Evolutionary conservation across 2,329 filamentous ascomycete species (phyloP).

Genomic region (Trichophyton benhamiae): DNA sequence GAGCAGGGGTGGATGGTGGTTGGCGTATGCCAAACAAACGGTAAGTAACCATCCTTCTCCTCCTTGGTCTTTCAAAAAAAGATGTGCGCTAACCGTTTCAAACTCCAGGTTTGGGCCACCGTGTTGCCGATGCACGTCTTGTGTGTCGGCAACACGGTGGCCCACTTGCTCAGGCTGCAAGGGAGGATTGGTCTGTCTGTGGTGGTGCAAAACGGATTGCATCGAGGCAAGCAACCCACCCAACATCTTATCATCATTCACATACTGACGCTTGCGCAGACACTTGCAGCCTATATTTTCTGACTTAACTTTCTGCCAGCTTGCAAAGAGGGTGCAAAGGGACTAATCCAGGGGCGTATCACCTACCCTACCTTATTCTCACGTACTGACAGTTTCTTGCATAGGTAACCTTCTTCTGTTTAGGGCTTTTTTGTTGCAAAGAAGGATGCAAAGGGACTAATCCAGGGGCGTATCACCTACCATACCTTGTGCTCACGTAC

Average conservation of each 20-base stretch:
- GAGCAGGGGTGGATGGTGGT: not conserved
- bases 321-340: too few relatives aligned
- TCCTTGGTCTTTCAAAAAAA: not conserved
- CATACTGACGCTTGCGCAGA: not conserved
- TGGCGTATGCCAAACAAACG: not conserved
- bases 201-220: not conserved
- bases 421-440: too few relatives aligned
- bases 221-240: not conserved
- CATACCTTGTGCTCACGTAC: too few relatives aligned
- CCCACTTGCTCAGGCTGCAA: constrained; percentile 6
- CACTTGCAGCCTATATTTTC: not conserved
- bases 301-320: too few relatives aligned
- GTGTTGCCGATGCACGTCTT: not conserved
- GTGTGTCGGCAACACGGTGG: not conserved
- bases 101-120: not conserved
- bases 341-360: too few relatives aligned
- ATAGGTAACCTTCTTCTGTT: too few relatives aligned
- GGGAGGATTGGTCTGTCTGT: constrained; percentile 3
- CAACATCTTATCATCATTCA: not conserved
- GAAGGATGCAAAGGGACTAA: too few relatives aligned
- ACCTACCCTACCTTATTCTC: too few relatives aligned
- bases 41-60: not conserved
- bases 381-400: too few relatives aligned
- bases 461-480: too few relatives aligned
- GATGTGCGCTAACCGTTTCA: not conserved